Evolutionary conservation across 805 yeast species (phyloP).

Genomic region (Cyberlindnera suaveolens): DNA sequence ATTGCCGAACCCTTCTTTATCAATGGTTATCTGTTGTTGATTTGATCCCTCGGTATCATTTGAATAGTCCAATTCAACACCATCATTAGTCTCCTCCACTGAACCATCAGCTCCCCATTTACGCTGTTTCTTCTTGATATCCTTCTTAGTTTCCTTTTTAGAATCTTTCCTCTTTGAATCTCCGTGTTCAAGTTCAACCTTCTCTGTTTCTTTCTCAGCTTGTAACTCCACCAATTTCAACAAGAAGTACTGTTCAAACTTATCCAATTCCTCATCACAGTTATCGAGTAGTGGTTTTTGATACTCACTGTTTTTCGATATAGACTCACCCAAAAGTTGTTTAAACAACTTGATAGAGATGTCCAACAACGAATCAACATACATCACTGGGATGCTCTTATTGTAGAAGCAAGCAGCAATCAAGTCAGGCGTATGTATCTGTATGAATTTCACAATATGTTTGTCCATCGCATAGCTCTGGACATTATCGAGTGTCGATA

Average conservation of each 20-base stretch:
- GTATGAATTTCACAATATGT: conserved; percentile 39
- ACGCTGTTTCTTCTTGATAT: conserved; percentile 38
- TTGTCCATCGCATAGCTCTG: conserved; percentile 1
- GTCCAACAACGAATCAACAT: conserved; percentile 30
- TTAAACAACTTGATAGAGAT: conserved; percentile 24
- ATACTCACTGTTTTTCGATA: conserved; percentile 22
- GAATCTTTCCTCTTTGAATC: conserved; percentile 12
- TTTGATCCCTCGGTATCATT: conserved; percentile 9
- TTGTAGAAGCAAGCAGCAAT: conserved; percentile 39
- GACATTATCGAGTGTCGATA: neutral
- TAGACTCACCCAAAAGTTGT: conserved; percentile 26
- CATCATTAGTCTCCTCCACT: conserved; percentile 36
- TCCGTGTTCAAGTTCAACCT: conserved; percentile 1
- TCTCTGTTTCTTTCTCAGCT: conserved; percentile 5
- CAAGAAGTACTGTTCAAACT: conserved; percentile 33
- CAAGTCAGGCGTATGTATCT: conserved; percentile 37
- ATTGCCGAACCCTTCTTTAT: conserved; percentile 33
- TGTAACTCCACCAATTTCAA: conserved; percentile 28
- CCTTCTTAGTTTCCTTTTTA: conserved; percentile 1
- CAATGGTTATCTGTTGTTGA: conserved; percentile 15
- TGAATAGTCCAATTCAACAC: conserved; percentile 52
- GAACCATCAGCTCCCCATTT: conserved; percentile 64
- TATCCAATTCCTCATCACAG: conserved; percentile 28
- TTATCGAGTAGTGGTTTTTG: conserved; percentile 25
- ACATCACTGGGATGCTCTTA: conserved; percentile 27